Evolutionary conservation across 208 protist species (phyloP), one percentile per base, ranked within the genome.

Genomic region (Leptomonas pyrrhocoris): DNA sequence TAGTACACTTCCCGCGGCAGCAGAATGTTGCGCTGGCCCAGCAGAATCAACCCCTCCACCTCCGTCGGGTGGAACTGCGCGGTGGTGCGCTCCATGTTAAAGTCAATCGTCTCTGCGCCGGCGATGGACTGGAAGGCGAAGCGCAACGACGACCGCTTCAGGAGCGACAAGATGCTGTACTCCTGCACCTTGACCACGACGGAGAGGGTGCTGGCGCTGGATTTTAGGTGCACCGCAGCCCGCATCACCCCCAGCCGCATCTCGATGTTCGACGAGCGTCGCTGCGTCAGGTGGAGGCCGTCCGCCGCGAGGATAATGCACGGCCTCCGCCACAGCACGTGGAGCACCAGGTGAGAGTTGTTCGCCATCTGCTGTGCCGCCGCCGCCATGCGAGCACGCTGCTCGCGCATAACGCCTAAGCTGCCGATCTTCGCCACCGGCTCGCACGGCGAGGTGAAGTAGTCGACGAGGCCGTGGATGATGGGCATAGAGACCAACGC

Each of bases 331-430:
- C 91, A 96, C 45, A 91, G 60, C 27, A 94, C 66, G 48, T 90
- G 74, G 2, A 93, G n/a, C 15, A 69, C 68, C 21, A 93, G 57
- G 21, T 70, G 51, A 4, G 73, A 80, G 49, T 59, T 84, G 43
- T 87, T 71, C 1, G 88, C 77, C 74, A 93, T 87, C 21, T 84
- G 45, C 55, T 83, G 64, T 30, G 88, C 88, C 38, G 80, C 77
- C 0, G 68, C 70, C 27, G 83, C 82, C 56, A 94, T 73, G 55
- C 89, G 88, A 56, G 77, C 83, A 9, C 89, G 83, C 64, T 88
- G 84, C 79, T 93, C 89, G 21, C 79, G 77, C 89, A 94, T 94
- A 28, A 92, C 84, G 11, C 89, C 87, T n/a, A 96, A 70, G 45
- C 73, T 83, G 18, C 81, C 79, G 50, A 96, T 93, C 77, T 93